Base-by-base conservation (phyloP, 768 basidiomycete species). In the Thelephora ganbajun region DNA sequence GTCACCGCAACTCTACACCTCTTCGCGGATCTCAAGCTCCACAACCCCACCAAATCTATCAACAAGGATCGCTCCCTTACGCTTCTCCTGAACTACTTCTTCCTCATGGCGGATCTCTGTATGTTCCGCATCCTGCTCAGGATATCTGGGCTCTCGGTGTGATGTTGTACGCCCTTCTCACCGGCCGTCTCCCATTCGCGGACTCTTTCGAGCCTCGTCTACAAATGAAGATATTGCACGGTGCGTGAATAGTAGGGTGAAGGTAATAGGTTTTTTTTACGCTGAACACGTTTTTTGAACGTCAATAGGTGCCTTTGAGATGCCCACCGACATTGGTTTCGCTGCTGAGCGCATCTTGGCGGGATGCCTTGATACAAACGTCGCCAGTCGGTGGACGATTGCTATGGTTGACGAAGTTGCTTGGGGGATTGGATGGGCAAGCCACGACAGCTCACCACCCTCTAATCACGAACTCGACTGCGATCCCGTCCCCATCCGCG, bases 71-170 rank as follows among this genome's bases (percentile, higher is more conserved):
- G 1, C 66, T 97, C 2, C 91, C 90, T 0, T 97, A 97, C 57
- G 85, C 89, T 1, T 74, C 92, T 0, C 92, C 92, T 5, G 92
- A 97, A 59, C 73, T 96, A 2, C 71, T 96, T 2, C 69, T 78
- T 3, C 78, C 85, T 0, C 76, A 74, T 45, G 61, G 65, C 13
- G 64, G 63, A 2, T 58, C 66, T 26, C 57, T 66, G 0, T 61
- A 60, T 39, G 54, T 46, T 39, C 72, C 75, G 0, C 66, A 77
- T 54, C 83, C 91, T 2, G 78, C 86, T 0, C 88, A 92, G 58
- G 96, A 99, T 53, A 80, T 98, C 23, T 99, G 96, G 96, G 92
- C 96, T 0, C 66, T 97, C 2, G 96, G 96, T 0, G 80, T 92
- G 47, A 73, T 96, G 52, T 77, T 99, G 1, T 88, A 91, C 59